Percentiles rank a stretch among this genome's conserved stretches.
Conservation (phyloP, 306 rosid genomes). For the Vigna radiata region DNA sequence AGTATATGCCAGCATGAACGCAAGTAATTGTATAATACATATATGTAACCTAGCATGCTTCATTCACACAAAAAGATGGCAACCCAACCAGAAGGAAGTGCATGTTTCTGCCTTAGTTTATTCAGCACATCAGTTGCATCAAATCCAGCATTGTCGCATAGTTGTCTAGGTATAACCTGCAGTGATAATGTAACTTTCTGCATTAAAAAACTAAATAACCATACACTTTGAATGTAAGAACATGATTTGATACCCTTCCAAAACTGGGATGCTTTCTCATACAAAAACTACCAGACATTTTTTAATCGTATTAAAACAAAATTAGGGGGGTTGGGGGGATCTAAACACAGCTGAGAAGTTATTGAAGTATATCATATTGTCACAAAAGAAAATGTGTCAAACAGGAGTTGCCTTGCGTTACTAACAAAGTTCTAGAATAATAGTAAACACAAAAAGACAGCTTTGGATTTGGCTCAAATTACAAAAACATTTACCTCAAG, state of each 20-base stretch:
- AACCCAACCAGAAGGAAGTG: constrained; percentile 81
- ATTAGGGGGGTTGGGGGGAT: too few species aligned
- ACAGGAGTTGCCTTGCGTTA: background rate
- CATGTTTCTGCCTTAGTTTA: constrained; percentile 94
- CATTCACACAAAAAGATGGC: constrained; percentile 14
- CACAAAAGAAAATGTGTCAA: background rate
- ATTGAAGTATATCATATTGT: background rate
- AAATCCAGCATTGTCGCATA: constrained; percentile 98
- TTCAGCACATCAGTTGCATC: constrained; percentile 98
- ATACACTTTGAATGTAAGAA: background rate
- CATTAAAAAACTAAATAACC: constrained; percentile 30
- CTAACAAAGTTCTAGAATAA: constrained; percentile 9
- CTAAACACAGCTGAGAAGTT: background rate
- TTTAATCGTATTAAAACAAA: background rate
- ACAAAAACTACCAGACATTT: background rate
- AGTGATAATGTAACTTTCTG: constrained; percentile 26
- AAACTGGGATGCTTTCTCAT: background rate
- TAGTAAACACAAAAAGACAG: background rate
- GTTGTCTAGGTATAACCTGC: constrained; percentile 96
- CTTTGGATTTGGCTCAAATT: background rate
- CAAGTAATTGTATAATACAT: constrained; percentile 18
- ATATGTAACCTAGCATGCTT: constrained; percentile 15
- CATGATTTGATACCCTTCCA: background rate
- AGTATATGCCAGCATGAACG: constrained; percentile 2
- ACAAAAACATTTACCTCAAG: constrained; percentile 70